phyloP scores from a whole-genome alignment of 2,329 filamentous ascomycete genomes.

The Pseudocercospora fijiensis region DNA sequence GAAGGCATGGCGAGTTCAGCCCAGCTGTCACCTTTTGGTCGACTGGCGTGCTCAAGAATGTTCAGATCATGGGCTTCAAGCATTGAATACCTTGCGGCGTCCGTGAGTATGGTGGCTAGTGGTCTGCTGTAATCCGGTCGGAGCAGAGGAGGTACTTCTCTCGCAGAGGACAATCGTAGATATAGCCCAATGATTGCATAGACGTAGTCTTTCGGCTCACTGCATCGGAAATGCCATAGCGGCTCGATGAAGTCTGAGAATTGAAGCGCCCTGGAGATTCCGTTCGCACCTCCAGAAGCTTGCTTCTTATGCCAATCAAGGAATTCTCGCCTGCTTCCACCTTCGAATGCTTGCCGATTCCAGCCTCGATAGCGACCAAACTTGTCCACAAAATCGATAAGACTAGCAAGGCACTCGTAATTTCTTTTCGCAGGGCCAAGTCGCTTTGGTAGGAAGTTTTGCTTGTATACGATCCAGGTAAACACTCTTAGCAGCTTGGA shows the following conservation, averaged over 20 bases:
- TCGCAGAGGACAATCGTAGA: neutral
- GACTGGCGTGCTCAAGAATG: neutral
- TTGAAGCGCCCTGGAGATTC: neutral
- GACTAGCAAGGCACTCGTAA: neutral
- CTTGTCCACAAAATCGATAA: slow-evolving; percentile 6
- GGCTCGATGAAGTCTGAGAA: slow-evolving; percentile 2
- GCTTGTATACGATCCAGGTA: slow-evolving; percentile 4
- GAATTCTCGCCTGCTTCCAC: neutral
- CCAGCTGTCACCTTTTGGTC: neutral
- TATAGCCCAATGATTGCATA: slow-evolving; percentile 10
- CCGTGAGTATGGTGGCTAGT: slow-evolving; percentile 1
- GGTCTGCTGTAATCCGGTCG: slow-evolving; percentile 12
- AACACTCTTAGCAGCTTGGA: neutral
- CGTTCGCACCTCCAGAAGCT: neutral
- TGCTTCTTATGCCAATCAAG: slow-evolving; percentile 4
- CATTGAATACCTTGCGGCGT: slow-evolving; percentile 7
- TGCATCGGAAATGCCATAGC: slow-evolving; percentile 1
- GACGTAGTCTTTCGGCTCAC: slow-evolving; percentile 12
- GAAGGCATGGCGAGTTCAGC: slow-evolving; percentile 1
- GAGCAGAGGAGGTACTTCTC: slow-evolving; percentile 3
- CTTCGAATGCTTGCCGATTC: slow-evolving; percentile 4
- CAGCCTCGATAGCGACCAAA: slow-evolving; percentile 2
- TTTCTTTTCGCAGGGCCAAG: neutral
- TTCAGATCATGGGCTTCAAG: slow-evolving; percentile 3
- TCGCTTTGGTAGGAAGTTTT: neutral